Percentiles rank a stretch among this genome's conserved stretches.
Conservation (phyloP, 1,284 basidiomycete species). For the Stygiomarasmius scandens region DNA sequence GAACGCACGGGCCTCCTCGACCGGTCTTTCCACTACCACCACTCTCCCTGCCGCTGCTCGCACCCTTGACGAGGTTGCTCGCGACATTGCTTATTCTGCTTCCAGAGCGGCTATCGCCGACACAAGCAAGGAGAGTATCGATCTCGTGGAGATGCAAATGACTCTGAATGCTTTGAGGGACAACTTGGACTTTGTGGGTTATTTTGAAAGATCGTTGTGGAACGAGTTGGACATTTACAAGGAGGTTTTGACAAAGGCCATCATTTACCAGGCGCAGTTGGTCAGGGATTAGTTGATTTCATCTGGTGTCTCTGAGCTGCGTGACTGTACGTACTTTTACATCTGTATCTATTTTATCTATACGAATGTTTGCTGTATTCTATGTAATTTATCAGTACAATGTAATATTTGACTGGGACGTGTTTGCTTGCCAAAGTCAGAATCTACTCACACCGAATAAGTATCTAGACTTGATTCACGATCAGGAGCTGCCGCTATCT, state of each 20-base stretch:
- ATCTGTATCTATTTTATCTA: too few relatives aligned
- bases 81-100: constrained; percentile 29
- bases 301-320: too few relatives aligned
- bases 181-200: constrained; percentile 38
- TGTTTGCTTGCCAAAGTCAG: too few relatives aligned
- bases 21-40: neutral
- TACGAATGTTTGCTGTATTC: too few relatives aligned
- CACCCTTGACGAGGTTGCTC: constrained; percentile 19
- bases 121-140: constrained; percentile 16
- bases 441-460: too few relatives aligned
- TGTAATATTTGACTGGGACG: too few relatives aligned
- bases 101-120: neutral
- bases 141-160: constrained; percentile 24
- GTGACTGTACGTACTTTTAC: too few relatives aligned
- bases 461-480: too few relatives aligned
- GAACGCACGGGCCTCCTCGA: neutral
- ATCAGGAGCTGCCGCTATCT: too few relatives aligned
- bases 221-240: constrained; percentile 30
- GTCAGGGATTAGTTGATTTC: neutral
- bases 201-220: constrained; percentile 34
- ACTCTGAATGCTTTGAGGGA: constrained; percentile 34
- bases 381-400: too few relatives aligned
- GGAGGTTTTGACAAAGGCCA: constrained; percentile 29
- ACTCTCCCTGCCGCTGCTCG: too few relatives aligned
- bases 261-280: constrained; percentile 25